These are phyloP conservation scores for Ophiostoma angusticollis DNA, from an alignment of 2,329 filamentous ascomycete species.

Conservation along the genomic window DNA sequence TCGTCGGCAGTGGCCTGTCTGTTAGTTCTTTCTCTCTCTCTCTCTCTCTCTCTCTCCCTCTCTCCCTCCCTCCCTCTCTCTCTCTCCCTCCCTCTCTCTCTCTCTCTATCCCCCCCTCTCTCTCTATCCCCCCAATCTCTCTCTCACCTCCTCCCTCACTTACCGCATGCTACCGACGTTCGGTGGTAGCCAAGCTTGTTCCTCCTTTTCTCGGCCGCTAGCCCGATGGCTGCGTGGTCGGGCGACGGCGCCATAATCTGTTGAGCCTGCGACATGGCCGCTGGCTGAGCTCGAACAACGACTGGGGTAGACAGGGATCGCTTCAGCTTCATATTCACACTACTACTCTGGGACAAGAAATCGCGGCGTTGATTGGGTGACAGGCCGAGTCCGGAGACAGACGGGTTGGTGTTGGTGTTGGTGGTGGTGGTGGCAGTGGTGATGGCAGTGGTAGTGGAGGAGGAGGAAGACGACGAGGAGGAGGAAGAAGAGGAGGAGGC, in stretches of 20 bases:
- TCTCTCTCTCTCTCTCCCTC: neutral
- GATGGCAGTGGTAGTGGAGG: conserved; percentile 25
- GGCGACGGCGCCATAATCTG: conserved; percentile 14
- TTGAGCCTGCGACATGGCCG: conserved; percentile 18
- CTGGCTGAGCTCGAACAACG: conserved; percentile 24
- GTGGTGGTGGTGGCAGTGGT: conserved; percentile 25
- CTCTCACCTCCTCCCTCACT: conserved; percentile 29
- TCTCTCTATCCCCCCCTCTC: neutral
- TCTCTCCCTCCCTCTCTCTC: neutral
- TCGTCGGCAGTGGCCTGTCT: conserved; percentile 72
- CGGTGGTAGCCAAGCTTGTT: conserved; percentile 95
- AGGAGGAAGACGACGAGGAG: conserved; percentile 18
- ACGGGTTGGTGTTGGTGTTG: no score
- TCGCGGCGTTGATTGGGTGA: conserved; percentile 26
- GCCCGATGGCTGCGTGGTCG: conserved; percentile 23
- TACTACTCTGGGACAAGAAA: conserved; percentile 22
- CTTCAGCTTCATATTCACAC: conserved; percentile 30
- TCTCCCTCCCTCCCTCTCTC: neutral
- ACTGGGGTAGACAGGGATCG: conserved; percentile 38
- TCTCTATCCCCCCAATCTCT: neutral
- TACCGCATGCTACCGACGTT: conserved; percentile 90
- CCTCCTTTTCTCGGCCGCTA: conserved; percentile 44
- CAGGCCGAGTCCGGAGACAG: conserved; percentile 17
- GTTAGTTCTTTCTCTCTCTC: conserved; percentile 3
- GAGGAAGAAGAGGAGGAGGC: conserved; percentile 15